Base-by-base conservation (phyloP, 2,329 filamentous ascomycete genomes). In the Aspergillus hortae region DNA sequence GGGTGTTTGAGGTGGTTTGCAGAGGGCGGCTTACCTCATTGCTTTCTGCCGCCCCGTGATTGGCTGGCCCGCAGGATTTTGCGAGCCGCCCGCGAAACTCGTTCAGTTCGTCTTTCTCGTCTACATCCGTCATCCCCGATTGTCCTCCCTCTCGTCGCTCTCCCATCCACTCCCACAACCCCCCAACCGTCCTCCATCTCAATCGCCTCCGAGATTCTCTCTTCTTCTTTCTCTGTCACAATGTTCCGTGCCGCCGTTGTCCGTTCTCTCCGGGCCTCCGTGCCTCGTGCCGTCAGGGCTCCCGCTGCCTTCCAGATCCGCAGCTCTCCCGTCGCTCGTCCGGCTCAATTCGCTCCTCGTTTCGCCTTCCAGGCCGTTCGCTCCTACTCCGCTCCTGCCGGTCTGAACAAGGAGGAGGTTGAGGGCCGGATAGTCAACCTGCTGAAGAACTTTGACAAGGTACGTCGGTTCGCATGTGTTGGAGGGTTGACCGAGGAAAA, bases 401-500 rank as follows among this genome's bases (percentile, higher is more conserved):
- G 87, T 62, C 83, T 97, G 60, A 81, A 84, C 67, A 87, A 91
- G 80, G 80, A 86, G 52, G 90, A 96, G 79, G 89, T 96, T 53
- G 87, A 95, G 79, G 90, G 89, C 56, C 85, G 92, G 71, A 96
- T 97, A 81, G 82, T 95, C 74, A 89, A 90, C 75, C 80, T 99
- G 67, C 76, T 99, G 75, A 88, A 91, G 79, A 92, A 92, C 74
- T 99, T 97, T 73, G 94, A 99, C 80, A 99, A 99, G 88, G 89
- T 92, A 74, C 63, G 79, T 74, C 51, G 48, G 27, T 48, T 54
- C 27, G 35, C 35, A 5, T n/a, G 12, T 54, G 27, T 33, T 33
- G 38, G 21, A 15, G 45, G 30, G 7, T 40, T 36, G 30, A 33
- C 44, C 30, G 43, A 44, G 41, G 27, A 35, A 32, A 41, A 46